Conservation (phyloP, 148 eudicot genomes). For the Spergularia marina region DNA sequence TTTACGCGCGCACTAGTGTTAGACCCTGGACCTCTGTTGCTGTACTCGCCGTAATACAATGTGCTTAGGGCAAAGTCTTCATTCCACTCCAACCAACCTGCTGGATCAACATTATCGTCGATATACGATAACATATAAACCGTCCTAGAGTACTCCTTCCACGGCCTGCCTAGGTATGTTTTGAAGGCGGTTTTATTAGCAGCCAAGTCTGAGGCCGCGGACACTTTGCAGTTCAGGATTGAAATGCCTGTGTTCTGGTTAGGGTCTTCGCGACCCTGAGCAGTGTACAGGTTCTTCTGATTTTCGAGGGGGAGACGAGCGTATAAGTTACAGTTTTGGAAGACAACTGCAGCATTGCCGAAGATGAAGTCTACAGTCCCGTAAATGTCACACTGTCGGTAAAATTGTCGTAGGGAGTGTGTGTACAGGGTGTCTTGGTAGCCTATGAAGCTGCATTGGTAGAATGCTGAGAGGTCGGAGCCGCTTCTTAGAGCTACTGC, state of each 20-base stretch:
- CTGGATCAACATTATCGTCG: constrained; percentile 52
- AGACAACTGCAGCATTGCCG: constrained; percentile 86
- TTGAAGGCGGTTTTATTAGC: constrained; percentile 42
- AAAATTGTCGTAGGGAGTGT: constrained; percentile 86
- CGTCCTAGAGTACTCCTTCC: constrained; percentile 72
- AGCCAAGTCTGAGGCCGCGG: constrained; percentile 62
- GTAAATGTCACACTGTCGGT: constrained; percentile 80
- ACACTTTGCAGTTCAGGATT: constrained; percentile 52
- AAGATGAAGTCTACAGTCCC: constrained; percentile 92
- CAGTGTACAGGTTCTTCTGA: constrained; percentile 78
- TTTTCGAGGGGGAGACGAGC: constrained; percentile 57
- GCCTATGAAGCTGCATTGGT: constrained; percentile 76
- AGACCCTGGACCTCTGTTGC: constrained; percentile 65
- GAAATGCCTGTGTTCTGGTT: constrained; percentile 88
- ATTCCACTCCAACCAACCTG: constrained; percentile 75
- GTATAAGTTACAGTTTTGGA: constrained; percentile 71
- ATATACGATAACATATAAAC: constrained; percentile 46
- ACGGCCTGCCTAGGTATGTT: constrained; percentile 71
- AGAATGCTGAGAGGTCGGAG: constrained; percentile 77
- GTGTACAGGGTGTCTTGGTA: constrained; percentile 91
- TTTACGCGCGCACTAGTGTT: constrained; percentile 63
- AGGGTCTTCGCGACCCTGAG: constrained; percentile 87
- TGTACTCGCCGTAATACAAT: constrained; percentile 69
- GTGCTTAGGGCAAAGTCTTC: constrained; percentile 64
- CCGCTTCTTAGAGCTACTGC: constrained; percentile 77